These are phyloP conservation scores for Clathrospora elynae DNA, from an alignment of 2,329 filamentous ascomycete genomes.

Conservation along the genomic window DNA sequence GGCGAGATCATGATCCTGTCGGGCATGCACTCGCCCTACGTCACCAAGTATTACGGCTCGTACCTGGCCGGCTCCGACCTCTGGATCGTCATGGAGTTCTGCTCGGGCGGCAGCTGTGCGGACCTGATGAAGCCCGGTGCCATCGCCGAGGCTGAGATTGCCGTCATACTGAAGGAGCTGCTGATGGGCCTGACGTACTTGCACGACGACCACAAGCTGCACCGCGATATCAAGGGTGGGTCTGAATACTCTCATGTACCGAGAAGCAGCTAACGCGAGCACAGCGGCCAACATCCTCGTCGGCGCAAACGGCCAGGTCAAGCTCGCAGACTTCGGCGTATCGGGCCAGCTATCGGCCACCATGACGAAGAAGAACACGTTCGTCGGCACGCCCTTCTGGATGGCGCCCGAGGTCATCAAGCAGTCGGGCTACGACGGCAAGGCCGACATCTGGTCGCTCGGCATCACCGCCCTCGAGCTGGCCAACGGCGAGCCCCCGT, in stretches of 20 bases:
- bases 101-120: conserved; percentile 92
- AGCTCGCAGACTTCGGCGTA: conserved; percentile 95
- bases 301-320: conserved; percentile 89
- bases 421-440: conserved; percentile 96
- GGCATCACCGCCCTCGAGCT: conserved; percentile 93
- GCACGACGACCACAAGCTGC: conserved; percentile 93
- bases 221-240: conserved; percentile 91
- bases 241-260: background rate
- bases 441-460: conserved; percentile 96
- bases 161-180: conserved; percentile 90
- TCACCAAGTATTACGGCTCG: conserved; percentile 97
- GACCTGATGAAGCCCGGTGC: conserved; percentile 93
- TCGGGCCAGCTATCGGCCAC: conserved; percentile 95
- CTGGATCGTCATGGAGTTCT: conserved; percentile 99
- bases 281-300: conserved; percentile 90
- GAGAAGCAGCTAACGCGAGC: conserved; percentile 13
- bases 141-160: conserved; percentile 94
- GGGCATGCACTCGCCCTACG: conserved; percentile 92
- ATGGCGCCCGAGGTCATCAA: conserved; percentile 99
- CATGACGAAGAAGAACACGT: conserved; percentile 99
- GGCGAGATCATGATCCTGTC: conserved; percentile 98
- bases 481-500: conserved; percentile 89
- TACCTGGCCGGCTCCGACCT: conserved; percentile 94
- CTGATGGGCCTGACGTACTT: conserved; percentile 90
- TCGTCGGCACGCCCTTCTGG: conserved; percentile 98